Base-by-base conservation (phyloP, 305 asterid species). In the Rubia tinctorum region DNA sequence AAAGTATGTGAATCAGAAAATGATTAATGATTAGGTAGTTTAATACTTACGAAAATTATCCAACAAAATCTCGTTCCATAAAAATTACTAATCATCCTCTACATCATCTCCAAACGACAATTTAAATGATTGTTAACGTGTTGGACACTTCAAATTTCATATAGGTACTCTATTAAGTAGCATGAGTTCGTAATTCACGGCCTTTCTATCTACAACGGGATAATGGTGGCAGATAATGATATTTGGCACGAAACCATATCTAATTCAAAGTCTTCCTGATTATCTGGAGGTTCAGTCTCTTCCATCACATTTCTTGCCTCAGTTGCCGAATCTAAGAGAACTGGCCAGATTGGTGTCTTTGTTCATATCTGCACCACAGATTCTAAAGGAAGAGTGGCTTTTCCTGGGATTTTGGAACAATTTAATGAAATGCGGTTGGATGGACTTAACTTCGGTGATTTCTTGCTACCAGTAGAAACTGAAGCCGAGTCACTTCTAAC, bases 211-310 rank as follows among this genome's bases (percentile, higher is more conserved):
- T 30, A 30, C 3, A 4, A 30, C 3, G 37, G 3, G 37, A 30
- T 30, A 4, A 30, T 30, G 37, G 3, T 30, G 37, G 3, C 37
- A 30, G 37, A 30, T 30, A 30, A 30, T 30, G 37, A 30, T 30
- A 30, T 4, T 30, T 30, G 37, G 37, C 0, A 30, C 3, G 37
- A 4, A 30, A 30, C 37, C 37, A 30, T 30, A 30, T 61, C 79
- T 58, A 73, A 61, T 56, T 75, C 88, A 67, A 37, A 72, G 62
- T 65, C 79, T 73, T 66, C 71, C 18, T 68, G 69, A 8, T 82
- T 76, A 62, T 78, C 86, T 65, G 87, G 76, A 75, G 92, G 81
- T 77, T 84, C 80, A 71, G 84, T 81, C 70, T 85, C 87, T 78
- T 80, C 88, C 75, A 75, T 73, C 64, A 66, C 66, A 18, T 70